These are phyloP conservation scores for Aspergillus amoenus DNA, from an alignment of 2,329 filamentous ascomycete species.

Conservation along the genomic window DNA sequence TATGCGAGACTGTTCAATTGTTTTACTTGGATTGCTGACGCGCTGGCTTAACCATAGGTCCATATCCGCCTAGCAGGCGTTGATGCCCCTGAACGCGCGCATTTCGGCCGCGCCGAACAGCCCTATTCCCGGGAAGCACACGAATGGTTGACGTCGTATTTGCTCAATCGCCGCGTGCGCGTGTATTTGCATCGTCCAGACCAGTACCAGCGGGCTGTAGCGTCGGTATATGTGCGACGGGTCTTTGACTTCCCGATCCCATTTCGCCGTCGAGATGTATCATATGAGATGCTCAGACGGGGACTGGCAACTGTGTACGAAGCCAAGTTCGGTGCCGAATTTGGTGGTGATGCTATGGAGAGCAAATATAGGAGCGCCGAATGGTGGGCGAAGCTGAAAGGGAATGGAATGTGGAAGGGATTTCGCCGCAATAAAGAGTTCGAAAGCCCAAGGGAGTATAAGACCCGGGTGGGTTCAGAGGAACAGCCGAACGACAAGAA, in stretches of 20 bases:
- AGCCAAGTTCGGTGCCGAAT: constrained; percentile 85
- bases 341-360: constrained; percentile 66
- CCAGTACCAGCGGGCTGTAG: constrained; percentile 89
- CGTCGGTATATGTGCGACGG: constrained; percentile 73
- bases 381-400: constrained; percentile 60
- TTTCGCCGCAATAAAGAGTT: constrained; percentile 54
- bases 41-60: constrained; percentile 51
- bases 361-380: constrained; percentile 48
- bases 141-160: constrained; percentile 72
- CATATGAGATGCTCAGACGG: constrained; percentile 80
- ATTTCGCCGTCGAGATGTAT: constrained; percentile 71
- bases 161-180: constrained; percentile 72
- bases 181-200: constrained; percentile 81
- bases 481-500: constrained; percentile 17
- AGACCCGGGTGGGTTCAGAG: constrained; percentile 57
- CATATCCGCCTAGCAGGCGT: constrained; percentile 86
- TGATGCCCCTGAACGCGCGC: constrained; percentile 88
- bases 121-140: constrained; percentile 80
- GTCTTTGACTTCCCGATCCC: constrained; percentile 38
- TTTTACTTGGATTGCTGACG: not conserved
- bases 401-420: constrained; percentile 71
- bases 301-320: constrained; percentile 92
- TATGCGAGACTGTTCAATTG: not conserved
- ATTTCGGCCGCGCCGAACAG: constrained; percentile 87
- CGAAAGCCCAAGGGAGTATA: constrained; percentile 88